Evolutionary conservation across 306 rosid species (phyloP), one percentile per base, ranked within the genome.

Genomic region (Dalbergia oliveri): DNA sequence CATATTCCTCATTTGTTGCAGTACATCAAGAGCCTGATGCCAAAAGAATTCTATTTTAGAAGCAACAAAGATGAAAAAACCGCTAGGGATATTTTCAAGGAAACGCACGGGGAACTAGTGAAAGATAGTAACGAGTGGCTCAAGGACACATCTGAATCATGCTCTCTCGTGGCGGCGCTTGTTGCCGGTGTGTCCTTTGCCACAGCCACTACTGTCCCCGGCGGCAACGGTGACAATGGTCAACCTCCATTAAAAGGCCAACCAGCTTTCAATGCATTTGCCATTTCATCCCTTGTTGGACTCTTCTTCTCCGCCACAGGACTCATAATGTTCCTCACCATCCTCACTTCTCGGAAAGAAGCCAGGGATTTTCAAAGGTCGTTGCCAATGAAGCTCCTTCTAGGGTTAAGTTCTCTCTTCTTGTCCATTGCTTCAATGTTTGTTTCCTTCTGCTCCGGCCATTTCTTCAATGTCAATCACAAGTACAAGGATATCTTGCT

Each of bases 271-370:
- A 49, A 90, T 11, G 3, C 61, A 9, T 90, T 93, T 8, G 86
- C 88, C 4, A 71, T 88, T 14, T 11, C 88, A 0, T 90, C 97
- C 0, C 76, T 93, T 0, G 0, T 85, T 6, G 90, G 92, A 0
- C 92, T 91, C 0, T 86, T 88, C 65, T 88, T 82, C 80, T 93
- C 97, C 0, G 87, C 86, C 43, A 91, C 91, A 0, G 73, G 92
- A 18, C 68, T 91, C 70, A 78, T 91, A 11, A 88, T 90, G 89
- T 93, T 93, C 71, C 93, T 91, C 8, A 8, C 94, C 12, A 87
- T 93, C 35, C 79, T 89, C 65, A 89, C 88, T 10, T 89, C 94
- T 0, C 68, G 87, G 19, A 83, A 85, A 69, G 84, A 86, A 50
- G 87, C 80, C 33, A 86, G 65, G 33, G 93, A 89, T 76, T 93